These are phyloP conservation scores for Echeveria elegans DNA, from an alignment of 164 flowering plant genomes.

Conservation along the genomic window DNA sequence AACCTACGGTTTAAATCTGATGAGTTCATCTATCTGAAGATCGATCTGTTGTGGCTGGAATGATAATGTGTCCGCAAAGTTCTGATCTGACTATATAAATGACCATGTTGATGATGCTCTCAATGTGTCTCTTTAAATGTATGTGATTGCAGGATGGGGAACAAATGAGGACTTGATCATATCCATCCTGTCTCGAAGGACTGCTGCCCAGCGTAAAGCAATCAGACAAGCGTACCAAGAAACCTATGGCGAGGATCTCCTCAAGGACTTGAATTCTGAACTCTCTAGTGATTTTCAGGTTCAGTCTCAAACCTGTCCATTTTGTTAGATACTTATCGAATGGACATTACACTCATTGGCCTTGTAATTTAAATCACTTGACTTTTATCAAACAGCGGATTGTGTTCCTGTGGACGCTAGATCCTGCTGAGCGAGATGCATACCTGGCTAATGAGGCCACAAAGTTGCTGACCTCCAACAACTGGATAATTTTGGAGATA, in stretches of 20 bases:
- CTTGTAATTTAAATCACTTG: not conserved
- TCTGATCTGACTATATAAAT: not conserved
- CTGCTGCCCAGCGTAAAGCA: slow-evolving; percentile 28
- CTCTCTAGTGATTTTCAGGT: slow-evolving; percentile 42
- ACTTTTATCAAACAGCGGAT: slow-evolving; percentile 19
- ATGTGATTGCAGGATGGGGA: slow-evolving; percentile 38
- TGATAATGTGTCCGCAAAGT: not conserved
- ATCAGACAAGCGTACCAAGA: slow-evolving; percentile 25
- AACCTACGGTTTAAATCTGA: too few relatives aligned
- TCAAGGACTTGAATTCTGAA: slow-evolving; percentile 28
- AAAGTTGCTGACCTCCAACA: slow-evolving; percentile 38
- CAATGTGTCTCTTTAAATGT: too few relatives aligned
- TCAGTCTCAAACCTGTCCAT: not conserved
- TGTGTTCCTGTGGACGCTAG: slow-evolving; percentile 56
- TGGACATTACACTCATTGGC: not conserved
- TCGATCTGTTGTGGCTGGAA: not conserved
- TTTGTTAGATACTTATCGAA: not conserved
- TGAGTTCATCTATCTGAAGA: too few relatives aligned
- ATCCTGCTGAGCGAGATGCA: slow-evolving; percentile 75
- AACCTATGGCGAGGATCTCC: slow-evolving; percentile 36
- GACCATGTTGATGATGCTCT: not conserved
- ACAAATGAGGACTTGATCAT: slow-evolving; percentile 39
- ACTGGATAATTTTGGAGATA: slow-evolving; percentile 56
- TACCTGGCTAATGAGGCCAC: slow-evolving; percentile 53
- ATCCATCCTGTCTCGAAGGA: slow-evolving; percentile 38